Percentiles rank a stretch among this genome's conserved stretches.
Conservation (phyloP, 805 yeast species). For the Candida krabiensis region DNA sequence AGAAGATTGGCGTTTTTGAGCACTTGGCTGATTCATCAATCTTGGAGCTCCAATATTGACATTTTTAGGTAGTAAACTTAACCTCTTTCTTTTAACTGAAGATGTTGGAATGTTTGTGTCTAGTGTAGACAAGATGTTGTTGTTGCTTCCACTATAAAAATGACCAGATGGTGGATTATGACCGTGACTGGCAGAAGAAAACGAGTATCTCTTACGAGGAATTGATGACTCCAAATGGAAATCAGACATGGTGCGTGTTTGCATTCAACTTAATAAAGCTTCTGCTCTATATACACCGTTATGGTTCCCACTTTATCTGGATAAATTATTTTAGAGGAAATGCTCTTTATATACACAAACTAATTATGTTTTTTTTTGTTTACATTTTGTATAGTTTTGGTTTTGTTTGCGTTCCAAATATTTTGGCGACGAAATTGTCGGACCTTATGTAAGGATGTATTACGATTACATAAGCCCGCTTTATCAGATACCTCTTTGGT, state of each 20-base stretch:
- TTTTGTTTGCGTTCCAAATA: conserved; percentile 9
- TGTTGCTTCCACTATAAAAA: conserved; percentile 16
- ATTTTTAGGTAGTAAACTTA: conserved; percentile 30
- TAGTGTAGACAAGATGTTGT: conserved; percentile 18
- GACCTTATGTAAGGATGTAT: conserved; percentile 1
- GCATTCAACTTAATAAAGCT: background rate
- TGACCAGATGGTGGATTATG: conserved; percentile 16
- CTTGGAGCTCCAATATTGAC: conserved; percentile 32
- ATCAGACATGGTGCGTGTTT: conserved; percentile 16
- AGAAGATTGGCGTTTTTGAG: conserved; percentile 26
- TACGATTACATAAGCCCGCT: background rate
- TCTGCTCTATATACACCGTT: background rate
- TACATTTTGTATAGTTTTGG: conserved; percentile 5
- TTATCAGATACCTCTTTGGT: too few species aligned
- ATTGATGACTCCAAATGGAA: conserved; percentile 19
- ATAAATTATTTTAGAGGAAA: background rate
- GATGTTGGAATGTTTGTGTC: conserved; percentile 18
- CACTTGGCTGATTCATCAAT: conserved; percentile 23
- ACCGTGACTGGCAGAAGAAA: conserved; percentile 12
- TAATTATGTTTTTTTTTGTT: conserved; percentile 3
- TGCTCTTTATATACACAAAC: background rate
- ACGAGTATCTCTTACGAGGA: conserved; percentile 23
- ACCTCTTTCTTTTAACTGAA: conserved; percentile 25
- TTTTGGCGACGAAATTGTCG: background rate
- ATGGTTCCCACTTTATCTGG: background rate